Conservation (phyloP, 2,329 filamentous ascomycete genomes). For the Cladosporium sp. region DNA sequence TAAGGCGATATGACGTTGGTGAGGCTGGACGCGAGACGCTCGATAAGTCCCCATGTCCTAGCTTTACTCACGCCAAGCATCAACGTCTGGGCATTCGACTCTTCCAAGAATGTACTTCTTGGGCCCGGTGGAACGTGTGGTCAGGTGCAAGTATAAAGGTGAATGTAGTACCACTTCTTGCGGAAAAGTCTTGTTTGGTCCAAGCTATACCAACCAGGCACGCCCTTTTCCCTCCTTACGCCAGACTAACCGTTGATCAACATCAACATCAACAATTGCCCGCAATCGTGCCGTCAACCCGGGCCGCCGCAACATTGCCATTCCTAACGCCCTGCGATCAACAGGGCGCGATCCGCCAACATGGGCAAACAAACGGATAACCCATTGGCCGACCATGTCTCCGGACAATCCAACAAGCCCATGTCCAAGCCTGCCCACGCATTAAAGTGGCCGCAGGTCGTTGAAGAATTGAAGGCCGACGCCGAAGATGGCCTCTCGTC, state of each 20-base stretch:
- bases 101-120: constrained; percentile 19
- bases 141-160: constrained; percentile 20
- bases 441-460: constrained; percentile 54
- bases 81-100: constrained; percentile 13
- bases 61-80: constrained; percentile 18
- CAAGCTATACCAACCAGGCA: constrained; percentile 13
- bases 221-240: background rate
- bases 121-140: constrained; percentile 15
- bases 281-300: background rate
- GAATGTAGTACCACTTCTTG: constrained; percentile 12
- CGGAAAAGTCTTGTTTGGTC: constrained; percentile 17
- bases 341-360: constrained; percentile 15
- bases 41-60: constrained; percentile 16
- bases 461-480: constrained; percentile 61
- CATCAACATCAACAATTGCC: background rate
- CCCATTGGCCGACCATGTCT: constrained; percentile 28
- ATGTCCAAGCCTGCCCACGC: constrained; percentile 64
- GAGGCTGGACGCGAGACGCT: constrained; percentile 15
- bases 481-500: constrained; percentile 66
- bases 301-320: constrained; percentile 16
- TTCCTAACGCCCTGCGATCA: background rate
- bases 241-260: constrained; percentile 10
- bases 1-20: constrained; percentile 16
- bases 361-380: constrained; percentile 9
- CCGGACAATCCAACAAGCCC: constrained; percentile 50